A percentile compares a stretch with the other conserved stretches of the same genome.
phyloP scores from a whole-genome alignment of 169 alveolate genomes.

The Eimeria acervulina region DNA sequence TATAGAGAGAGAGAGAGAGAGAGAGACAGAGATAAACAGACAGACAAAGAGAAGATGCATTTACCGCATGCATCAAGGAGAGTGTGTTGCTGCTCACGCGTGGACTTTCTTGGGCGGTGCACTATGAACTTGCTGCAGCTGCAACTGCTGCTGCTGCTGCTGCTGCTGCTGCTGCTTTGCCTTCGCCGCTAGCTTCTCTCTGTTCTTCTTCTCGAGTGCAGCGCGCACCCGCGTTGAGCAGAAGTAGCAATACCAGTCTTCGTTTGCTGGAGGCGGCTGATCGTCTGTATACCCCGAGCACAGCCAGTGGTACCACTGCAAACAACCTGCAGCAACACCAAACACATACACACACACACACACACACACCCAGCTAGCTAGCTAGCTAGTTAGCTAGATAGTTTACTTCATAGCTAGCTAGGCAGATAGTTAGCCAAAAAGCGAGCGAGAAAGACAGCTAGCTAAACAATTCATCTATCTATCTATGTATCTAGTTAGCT shows the following conservation, averaged over 20 bases:
- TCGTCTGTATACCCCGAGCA: conserved; percentile 82
- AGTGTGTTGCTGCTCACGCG: neutral
- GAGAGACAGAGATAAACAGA: too few species aligned
- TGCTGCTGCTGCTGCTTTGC: neutral
- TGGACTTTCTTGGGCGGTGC: neutral
- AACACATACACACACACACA: too few species aligned
- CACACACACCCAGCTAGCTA: too few species aligned
- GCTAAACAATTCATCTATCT: too few species aligned
- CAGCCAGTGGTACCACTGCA: conserved; percentile 83
- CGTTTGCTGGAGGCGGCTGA: conserved; percentile 78
- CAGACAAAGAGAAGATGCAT: too few species aligned
- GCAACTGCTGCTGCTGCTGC: neutral
- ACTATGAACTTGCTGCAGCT: neutral
- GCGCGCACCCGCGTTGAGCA: conserved; percentile 61
- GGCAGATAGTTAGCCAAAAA: too few species aligned
- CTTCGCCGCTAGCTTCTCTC: conserved; percentile 26
- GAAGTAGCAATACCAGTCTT: conserved; percentile 82
- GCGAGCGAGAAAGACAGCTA: neutral
- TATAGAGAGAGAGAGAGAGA: too few species aligned
- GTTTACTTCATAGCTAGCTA: too few species aligned
- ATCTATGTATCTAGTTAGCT: too few species aligned
- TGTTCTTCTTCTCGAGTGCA: conserved; percentile 13
- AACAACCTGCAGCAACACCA: conserved; percentile 74
- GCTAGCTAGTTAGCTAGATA: too few species aligned
- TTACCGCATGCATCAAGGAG: too few species aligned